Base-by-base conservation (phyloP, 306 rosid genomes). In the Rosa multiflora region DNA sequence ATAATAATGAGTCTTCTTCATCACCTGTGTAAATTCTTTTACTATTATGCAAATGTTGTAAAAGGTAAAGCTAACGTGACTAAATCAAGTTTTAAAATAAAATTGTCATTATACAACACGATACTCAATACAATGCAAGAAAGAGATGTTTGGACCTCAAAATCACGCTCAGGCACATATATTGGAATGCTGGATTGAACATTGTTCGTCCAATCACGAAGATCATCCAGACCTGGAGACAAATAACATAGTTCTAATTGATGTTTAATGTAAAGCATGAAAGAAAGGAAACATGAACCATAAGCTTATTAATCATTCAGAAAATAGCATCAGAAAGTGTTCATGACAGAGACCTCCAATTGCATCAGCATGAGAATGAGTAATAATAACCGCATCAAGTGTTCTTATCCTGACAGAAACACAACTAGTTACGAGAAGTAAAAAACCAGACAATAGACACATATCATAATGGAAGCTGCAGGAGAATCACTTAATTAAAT, bases 351-450 rank as follows among this genome's bases (percentile, higher is more conserved):
- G 95, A 95, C 97, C 96, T 95, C 99, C 99, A 70, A 95, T 88
- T 80, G 99, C 98, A 88, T 92, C 97, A 87, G 99, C 99, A 90
- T 92, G 98, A 66, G 98, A 95, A 88, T 95, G 98, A 87, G 99
- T 95, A 82, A 91, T 92, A 82, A 92, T 67, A 83, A 92, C 99
- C 17, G 98, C 99, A 81, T 95, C 98, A 83, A 95, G 44, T 84
- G 89, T 84, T 90, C 99, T 92, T 91, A 95, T 86, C 99, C 99
- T 95, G 97, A 79, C 87, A 90, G 85, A 92, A 90, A 88, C 62
- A 85, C 82, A 85, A 83, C 86, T 73, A 79, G 86, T 92, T 83
- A 87, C 14, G 43, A 80, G 59, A 76, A 88, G 72, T 61, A 48
- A 63, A 71, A 75, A 56, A 71, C 58, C 76, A 76, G 70, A 70